phyloP scores from a whole-genome alignment of 2,329 filamentous ascomycete genomes.

The Fusarium ramigenum region DNA sequence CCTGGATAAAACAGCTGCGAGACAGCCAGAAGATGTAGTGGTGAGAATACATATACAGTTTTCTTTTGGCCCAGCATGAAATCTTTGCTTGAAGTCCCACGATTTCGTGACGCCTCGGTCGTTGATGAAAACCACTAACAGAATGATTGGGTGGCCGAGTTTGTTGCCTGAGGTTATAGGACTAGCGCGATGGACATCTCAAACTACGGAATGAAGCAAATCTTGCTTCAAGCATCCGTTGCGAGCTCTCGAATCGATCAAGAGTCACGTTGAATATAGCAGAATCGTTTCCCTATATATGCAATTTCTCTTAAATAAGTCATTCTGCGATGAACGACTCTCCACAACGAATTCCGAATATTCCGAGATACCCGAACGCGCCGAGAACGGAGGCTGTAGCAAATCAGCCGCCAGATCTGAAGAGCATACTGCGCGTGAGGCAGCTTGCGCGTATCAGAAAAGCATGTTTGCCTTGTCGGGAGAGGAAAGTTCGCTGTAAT shows the following conservation, averaged over 20 bases:
- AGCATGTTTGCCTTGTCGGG: slow-evolving; percentile 41
- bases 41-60: not conserved
- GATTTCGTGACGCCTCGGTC: not conserved
- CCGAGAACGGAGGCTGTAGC: not conserved
- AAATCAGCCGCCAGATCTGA: not conserved
- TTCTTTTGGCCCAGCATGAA: not conserved
- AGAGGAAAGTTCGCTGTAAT: slow-evolving; percentile 24
- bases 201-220: not conserved
- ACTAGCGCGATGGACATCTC: not conserved
- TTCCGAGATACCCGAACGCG: not conserved
- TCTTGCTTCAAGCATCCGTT: too few relatives aligned
- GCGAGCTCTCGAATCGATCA: accelerated
- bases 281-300: accelerated
- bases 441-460: slow-evolving; percentile 52
- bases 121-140: not conserved
- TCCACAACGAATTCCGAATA: not conserved
- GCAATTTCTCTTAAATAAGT: accelerated
- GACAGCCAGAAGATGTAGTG: not conserved
- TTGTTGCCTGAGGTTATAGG: not conserved
- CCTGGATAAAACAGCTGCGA: not conserved
- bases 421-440: slow-evolving; percentile 2
- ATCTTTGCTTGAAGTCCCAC: accelerated
- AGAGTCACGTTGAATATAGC: not conserved
- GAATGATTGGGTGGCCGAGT: not conserved
- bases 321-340: not conserved